Evolutionary conservation across 78 protist genomes (phyloP), one percentile per base, ranked within the genome.

Genomic region (Guillardia theta): DNA sequence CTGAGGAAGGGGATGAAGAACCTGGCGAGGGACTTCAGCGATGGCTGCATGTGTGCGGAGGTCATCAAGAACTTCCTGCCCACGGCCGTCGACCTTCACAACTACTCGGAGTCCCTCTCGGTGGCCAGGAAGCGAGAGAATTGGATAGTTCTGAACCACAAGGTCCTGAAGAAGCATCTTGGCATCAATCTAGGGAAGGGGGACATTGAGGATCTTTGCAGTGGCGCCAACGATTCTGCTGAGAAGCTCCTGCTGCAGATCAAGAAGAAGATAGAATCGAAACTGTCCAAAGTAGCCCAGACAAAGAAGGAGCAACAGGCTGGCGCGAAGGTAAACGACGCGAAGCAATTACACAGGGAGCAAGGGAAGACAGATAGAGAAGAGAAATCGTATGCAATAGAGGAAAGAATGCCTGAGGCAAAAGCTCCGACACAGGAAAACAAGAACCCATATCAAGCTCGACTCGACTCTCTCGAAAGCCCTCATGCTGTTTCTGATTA

Each of bases 11-110:
- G 18, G 45, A 45, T 24, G 44, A 78, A 78, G 33, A 6, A 18
- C 48, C 44, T 78, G 8, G 90, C 44, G 48, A 0, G 90, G 21
- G 90, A 78, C 24, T 78, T 78, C 48, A 78, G 90, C 90, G 90
- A 78, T 8, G 90, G 90, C 53, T 37, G 45, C 48, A 45, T 78
- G 90, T 24, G 53, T 24, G 90, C 90, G 0, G 90, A 78, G 50
- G 90, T 78, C 21, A 78, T 78, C 90, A 78, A 78, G 90, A 45
- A 78, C 90, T 78, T 24, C 8, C 15, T 27, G 43, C 50, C 50
- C 21, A 48, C 39, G 50, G 83, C 22, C 0, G 90, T 78, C 44
- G 90, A 78, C 33, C 18, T 78, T 46, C 90, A 78, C 90, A 78
- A 78, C 24, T 78, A 43, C 39, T 10, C 18, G 45, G 90, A 78